phyloP scores from a whole-genome alignment of 441 rosid genomes.

The Gossypium gossypioides region DNA sequence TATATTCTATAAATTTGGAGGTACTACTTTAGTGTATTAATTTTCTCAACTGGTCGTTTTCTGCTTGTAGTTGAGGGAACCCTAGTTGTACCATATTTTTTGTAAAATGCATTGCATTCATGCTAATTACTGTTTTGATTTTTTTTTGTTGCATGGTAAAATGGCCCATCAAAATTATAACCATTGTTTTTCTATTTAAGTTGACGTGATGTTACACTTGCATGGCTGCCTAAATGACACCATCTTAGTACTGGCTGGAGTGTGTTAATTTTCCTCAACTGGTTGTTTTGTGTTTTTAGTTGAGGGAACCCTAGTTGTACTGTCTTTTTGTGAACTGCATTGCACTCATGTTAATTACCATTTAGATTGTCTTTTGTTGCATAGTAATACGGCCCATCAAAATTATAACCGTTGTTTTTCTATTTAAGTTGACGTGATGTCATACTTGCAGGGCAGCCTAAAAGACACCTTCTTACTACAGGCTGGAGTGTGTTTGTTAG shows the following conservation, averaged over 20 bases:
- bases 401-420: background rate
- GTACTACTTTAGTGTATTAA: background rate
- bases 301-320: background rate
- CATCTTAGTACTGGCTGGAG: slow-evolving; percentile 78
- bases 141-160: background rate
- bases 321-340: background rate
- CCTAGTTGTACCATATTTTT: background rate
- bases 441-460: slow-evolving; percentile 61
- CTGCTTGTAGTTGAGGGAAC: background rate
- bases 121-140: background rate
- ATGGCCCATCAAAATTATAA: background rate
- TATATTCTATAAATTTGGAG: background rate
- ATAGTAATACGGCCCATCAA: background rate
- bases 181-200: background rate
- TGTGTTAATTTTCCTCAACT: slow-evolving; percentile 27
- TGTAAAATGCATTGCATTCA: background rate
- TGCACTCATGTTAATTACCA: background rate
- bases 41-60: background rate
- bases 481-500: slow-evolving; percentile 87
- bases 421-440: background rate
- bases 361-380: background rate
- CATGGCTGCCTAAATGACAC: slow-evolving; percentile 83
- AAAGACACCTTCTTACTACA: slow-evolving; percentile 72
- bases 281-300: background rate
- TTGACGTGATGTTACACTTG: slow-evolving; percentile 6